A percentile compares a stretch with the other conserved stretches of the same genome.
Evolutionary conservation across 1,139 yeast species (phyloP).

Genomic region (Yamadazyma blattariae): DNA sequence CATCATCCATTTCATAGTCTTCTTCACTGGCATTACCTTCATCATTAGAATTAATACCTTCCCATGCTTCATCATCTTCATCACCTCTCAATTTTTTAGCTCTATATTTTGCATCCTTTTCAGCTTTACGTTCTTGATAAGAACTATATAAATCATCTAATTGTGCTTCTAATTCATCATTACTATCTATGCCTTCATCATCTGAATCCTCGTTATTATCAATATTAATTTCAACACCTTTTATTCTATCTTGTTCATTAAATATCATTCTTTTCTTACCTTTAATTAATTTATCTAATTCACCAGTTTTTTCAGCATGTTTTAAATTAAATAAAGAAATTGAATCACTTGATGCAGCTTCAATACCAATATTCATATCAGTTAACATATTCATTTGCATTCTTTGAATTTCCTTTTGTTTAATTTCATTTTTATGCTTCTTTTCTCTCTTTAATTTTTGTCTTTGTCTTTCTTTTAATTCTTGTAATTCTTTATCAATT

Average conservation of each 20-base stretch:
- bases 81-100: conserved; percentile 84
- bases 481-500: conserved; percentile 79
- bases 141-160: conserved; percentile 77
- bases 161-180: conserved; percentile 76
- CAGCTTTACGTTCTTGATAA: conserved; percentile 72
- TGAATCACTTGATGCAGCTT: conserved; percentile 80
- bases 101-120: conserved; percentile 72
- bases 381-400: conserved; percentile 97
- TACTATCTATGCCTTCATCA: conserved; percentile 31
- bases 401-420: conserved; percentile 84
- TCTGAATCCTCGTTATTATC: conserved; percentile 36
- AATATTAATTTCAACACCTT: conserved; percentile 53
- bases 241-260: conserved; percentile 49
- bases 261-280: conserved; percentile 84
- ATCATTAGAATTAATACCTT: conserved; percentile 66
- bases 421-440: conserved; percentile 75
- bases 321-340: conserved; percentile 81
- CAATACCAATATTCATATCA: conserved; percentile 89
- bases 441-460: conserved; percentile 73
- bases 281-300: conserved; percentile 64
- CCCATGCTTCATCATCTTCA: conserved; percentile 82
- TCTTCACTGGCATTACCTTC: conserved; percentile 38
- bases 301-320: conserved; percentile 83
- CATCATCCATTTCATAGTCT: conserved; percentile 45
- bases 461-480: conserved; percentile 69